Conservation (phyloP, 345 rosid genomes). For the Xanthoceras sorbifolium region DNA sequence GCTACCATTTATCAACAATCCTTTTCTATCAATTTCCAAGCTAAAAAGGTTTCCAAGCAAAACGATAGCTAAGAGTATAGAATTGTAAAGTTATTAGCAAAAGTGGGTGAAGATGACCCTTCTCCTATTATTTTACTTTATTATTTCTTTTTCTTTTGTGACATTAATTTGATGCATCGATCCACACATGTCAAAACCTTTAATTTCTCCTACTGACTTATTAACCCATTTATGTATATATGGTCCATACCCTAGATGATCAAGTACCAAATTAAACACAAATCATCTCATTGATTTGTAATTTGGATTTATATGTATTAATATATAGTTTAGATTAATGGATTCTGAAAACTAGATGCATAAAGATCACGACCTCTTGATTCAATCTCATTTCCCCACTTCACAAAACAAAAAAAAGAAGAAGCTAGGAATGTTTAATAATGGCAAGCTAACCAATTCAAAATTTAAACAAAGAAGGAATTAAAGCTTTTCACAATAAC, state of each 20-base stretch:
- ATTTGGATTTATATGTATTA: not conserved
- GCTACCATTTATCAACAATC: constrained; percentile 30
- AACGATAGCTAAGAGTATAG: constrained; percentile 31
- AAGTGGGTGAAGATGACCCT: constrained; percentile 37
- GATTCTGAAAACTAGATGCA: not conserved
- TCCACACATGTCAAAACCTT: constrained; percentile 21
- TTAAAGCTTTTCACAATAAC: not conserved
- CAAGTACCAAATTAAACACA: not conserved
- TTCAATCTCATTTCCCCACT: not conserved
- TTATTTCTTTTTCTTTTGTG: constrained; percentile 14
- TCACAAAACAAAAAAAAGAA: not conserved
- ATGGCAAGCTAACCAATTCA: not conserved
- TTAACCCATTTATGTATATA: not conserved
- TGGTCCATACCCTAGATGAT: not conserved
- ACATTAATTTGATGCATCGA: constrained; percentile 4
- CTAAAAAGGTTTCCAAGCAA: constrained; percentile 56
- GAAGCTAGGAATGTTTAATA: not conserved
- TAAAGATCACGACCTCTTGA: not conserved
- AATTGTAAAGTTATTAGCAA: constrained; percentile 46
- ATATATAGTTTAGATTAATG: not conserved
- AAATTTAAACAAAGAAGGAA: not conserved
- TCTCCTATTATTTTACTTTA: constrained; percentile 1
- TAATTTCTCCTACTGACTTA: constrained; percentile 32
- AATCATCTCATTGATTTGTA: not conserved
- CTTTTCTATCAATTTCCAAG: constrained; percentile 57